Evolutionary conservation across 2,329 filamentous ascomycete genomes (phyloP), one percentile per base, ranked within the genome.

Genomic region (Pseudogymnoascus sp.): DNA sequence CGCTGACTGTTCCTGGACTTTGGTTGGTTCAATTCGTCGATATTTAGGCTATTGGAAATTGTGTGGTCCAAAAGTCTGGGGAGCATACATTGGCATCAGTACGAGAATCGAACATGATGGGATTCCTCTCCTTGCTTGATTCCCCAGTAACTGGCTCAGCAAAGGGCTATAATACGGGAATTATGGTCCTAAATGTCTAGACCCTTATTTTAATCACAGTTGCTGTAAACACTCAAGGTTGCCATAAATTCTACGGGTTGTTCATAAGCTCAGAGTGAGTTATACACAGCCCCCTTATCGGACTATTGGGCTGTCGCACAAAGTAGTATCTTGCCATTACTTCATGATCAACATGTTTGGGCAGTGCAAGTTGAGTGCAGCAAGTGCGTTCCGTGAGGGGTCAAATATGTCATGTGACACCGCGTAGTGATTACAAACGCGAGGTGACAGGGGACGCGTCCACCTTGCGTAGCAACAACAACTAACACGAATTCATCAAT

Each of bases 361-460:
- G 39, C 9, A 15, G 37, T 15, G 15, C 15, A n/a, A 37, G 37
- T 17, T 15, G 41, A 26, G 24, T 5, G 26, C 26, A 15, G 44
- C 26, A 54, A 17, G 7, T 54, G 9, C 26, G n/a, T 50, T 31
- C 11, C 1, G 29, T 15, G 24, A 13, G 40, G n/a, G 13, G 26
- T 24, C n/a, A 54, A 17, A 33, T 11, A 33, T 33, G 47, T 54
- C 47, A 54, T 54, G 47, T 54, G 47, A 54, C 47, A 54, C 47
- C 47, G 47, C 47, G 47, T 54, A 54, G 4, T 54, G 47, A 54
- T 54, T 54, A 54, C 47, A 54, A 54, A 33, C 47, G 47, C 47
- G 47, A 54, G 9, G n/a, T 13, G 29, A 54, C 47, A 54, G 33
- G 47, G 47, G 47, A 54, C 47, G 47, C 47, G 47, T 54, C 47